A percentile compares a stretch with the other conserved stretches of the same genome.
These are phyloP conservation scores for Globomyces pollinis-pini DNA, from an alignment of 192 early-diverging fungal genomes.

Conservation along the genomic window DNA sequence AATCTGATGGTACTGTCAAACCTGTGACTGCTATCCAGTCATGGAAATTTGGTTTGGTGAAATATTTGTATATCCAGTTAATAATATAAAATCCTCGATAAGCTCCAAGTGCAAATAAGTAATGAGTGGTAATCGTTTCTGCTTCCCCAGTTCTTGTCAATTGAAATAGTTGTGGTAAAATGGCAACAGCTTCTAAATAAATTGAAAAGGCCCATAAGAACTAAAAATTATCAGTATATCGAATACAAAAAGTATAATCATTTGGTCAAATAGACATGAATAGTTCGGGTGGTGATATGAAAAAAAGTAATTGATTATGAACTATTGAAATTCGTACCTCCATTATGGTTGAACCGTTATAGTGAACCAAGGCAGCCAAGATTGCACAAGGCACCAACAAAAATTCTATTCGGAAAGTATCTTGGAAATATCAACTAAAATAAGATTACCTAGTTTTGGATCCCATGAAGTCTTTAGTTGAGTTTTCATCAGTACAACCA, in stretches of 20 bases:
- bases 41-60: slow-evolving; percentile 53
- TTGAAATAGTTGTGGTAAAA: slow-evolving; percentile 97
- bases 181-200: slow-evolving; percentile 92
- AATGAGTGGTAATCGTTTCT: slow-evolving; percentile 99
- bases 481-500: slow-evolving; percentile 82
- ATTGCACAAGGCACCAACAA: slow-evolving; percentile 62
- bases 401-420: slow-evolving; percentile 87
- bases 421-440: no score
- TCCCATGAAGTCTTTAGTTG: slow-evolving; percentile 89
- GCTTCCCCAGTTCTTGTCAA: slow-evolving; percentile 94
- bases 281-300: neutral
- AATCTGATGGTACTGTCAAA: no score
- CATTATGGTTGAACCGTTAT: slow-evolving; percentile 61
- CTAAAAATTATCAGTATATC: slow-evolving; percentile 44
- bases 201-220: slow-evolving; percentile 96
- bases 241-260: no score
- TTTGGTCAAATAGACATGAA: neutral
- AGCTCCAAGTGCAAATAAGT: slow-evolving; percentile 92
- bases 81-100: slow-evolving; percentile 80
- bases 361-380: slow-evolving; percentile 68
- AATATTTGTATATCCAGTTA: slow-evolving; percentile 96
- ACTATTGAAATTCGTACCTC: no score
- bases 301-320: slow-evolving; percentile 3
- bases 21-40: slow-evolving; percentile 85
- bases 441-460: slow-evolving; percentile 64